Conservation (phyloP, 2,329 filamentous ascomycete species). For the Stemphylium vesicarium region DNA sequence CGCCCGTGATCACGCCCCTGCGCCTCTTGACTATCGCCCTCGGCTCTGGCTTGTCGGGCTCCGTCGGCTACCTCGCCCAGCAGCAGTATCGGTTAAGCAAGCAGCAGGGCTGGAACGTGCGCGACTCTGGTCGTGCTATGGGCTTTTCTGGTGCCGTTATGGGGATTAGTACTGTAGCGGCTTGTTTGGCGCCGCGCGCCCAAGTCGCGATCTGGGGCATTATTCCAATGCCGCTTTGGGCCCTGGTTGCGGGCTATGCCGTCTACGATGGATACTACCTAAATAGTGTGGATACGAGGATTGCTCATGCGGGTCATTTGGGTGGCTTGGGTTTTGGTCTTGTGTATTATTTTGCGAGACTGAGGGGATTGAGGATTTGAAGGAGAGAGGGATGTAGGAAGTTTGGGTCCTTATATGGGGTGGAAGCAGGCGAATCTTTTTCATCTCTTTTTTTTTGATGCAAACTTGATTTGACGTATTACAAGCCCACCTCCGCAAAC, state of each 20-base stretch:
- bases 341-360: constrained; percentile 34
- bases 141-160: constrained; percentile 52
- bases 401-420: too few species aligned
- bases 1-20: constrained; percentile 38
- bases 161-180: constrained; percentile 49
- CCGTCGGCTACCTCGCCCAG: constrained; percentile 21
- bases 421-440: too few species aligned
- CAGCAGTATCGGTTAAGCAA: constrained; percentile 12
- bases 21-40: constrained; percentile 36
- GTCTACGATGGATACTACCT: constrained; percentile 50
- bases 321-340: constrained; percentile 52
- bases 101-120: neutral
- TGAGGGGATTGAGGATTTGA: constrained; percentile 25
- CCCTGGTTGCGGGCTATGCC: constrained; percentile 44
- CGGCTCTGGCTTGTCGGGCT: constrained; percentile 40
- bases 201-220: constrained; percentile 48
- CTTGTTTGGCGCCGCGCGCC: constrained; percentile 47
- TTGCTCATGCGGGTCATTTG: constrained; percentile 55
- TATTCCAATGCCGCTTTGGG: constrained; percentile 51
- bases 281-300: constrained; percentile 29
- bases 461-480: too few species aligned
- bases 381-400: neutral
- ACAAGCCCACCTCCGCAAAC: neutral
- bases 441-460: too few species aligned
- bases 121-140: constrained; percentile 18